Evolutionary conservation across 805 yeast genomes (phyloP).

Genomic region (Sugiyamaella qingdaonensis): DNA sequence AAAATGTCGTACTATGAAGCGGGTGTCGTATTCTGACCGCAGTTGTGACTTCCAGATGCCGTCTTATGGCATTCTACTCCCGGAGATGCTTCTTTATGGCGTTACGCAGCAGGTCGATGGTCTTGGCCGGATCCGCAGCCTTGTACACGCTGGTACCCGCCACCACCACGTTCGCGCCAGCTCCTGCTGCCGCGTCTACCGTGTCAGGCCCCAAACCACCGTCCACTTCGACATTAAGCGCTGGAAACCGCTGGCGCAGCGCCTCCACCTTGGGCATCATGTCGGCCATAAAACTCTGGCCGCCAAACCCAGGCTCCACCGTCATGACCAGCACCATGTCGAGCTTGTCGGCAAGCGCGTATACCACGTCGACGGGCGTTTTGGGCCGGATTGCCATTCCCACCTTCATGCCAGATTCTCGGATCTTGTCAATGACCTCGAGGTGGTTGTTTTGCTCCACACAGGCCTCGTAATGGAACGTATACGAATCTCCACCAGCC

Average conservation of each 20-base stretch:
- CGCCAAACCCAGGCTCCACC: conserved; percentile 98
- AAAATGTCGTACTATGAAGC: too few species aligned
- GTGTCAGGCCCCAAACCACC: conserved; percentile 92
- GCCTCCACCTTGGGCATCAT: conserved; percentile 94
- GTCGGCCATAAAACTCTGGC: conserved; percentile 89
- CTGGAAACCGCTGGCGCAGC: conserved; percentile 68
- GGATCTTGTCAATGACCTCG: conserved; percentile 70
- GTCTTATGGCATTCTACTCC: conserved; percentile 24
- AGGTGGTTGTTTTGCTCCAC: conserved; percentile 52
- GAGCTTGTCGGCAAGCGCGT: conserved; percentile 65
- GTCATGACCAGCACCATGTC: conserved; percentile 99
- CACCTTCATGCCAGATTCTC: conserved; percentile 78
- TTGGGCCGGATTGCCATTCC: conserved; percentile 94
- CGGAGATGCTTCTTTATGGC: conserved; percentile 13
- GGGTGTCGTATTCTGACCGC: too few species aligned
- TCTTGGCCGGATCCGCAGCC: conserved; percentile 72
- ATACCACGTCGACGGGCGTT: conserved; percentile 79
- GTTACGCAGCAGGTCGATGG: conserved; percentile 44
- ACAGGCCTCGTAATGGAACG: conserved; percentile 94
- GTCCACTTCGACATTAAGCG: conserved; percentile 88
- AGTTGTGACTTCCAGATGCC: too few species aligned
- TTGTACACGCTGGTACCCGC: conserved; percentile 95
- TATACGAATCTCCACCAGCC: conserved; percentile 93
- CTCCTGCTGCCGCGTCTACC: conserved; percentile 81
- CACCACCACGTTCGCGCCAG: conserved; percentile 97